Evolutionary conservation across 768 basidiomycete genomes (phyloP).

Genomic region (Leccinum obscurum): DNA sequence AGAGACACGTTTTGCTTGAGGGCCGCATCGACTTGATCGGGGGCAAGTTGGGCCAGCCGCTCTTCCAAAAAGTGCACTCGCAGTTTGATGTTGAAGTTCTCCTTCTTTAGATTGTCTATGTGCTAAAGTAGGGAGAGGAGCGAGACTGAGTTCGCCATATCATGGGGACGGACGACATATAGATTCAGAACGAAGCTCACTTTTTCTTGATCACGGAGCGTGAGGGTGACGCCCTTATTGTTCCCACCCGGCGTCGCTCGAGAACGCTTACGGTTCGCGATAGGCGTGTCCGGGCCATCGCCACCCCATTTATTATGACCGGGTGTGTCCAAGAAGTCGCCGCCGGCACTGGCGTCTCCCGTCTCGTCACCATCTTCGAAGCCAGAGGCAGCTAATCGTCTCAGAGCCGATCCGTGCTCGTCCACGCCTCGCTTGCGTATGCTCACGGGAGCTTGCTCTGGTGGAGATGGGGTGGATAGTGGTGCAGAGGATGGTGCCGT

Average conservation of each 20-base stretch:
- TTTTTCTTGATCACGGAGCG: conserved; percentile 96
- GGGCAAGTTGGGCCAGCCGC: conserved; percentile 82
- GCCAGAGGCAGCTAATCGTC: conserved; percentile 36
- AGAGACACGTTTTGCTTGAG: conserved; percentile 92
- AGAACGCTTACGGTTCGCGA: conserved; percentile 47
- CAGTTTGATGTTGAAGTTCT: conserved; percentile 95
- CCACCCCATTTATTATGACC: conserved; percentile 48
- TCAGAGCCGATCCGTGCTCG: conserved; percentile 40
- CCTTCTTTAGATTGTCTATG: conserved; percentile 93
- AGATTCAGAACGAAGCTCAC: conserved; percentile 37
- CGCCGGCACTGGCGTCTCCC: conserved; percentile 32
- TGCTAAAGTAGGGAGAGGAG: conserved; percentile 53
- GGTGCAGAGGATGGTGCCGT: conserved; percentile 54
- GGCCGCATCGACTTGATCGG: conserved; percentile 89
- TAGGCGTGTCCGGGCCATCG: conserved; percentile 49
- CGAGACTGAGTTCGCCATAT: neutral
- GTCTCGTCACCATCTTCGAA: conserved; percentile 39
- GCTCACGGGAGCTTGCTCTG: conserved; percentile 31
- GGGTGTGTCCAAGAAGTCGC: conserved; percentile 55
- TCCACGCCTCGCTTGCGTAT: conserved; percentile 39
- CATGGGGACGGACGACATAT: neutral
- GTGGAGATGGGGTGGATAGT: conserved; percentile 51
- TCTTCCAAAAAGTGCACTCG: conserved; percentile 96
- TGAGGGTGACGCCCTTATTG: conserved; percentile 52
- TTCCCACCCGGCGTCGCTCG: conserved; percentile 26